Evolutionary conservation across 139 green algal species (phyloP).

Genomic region (Haematococcus lacustris): DNA sequence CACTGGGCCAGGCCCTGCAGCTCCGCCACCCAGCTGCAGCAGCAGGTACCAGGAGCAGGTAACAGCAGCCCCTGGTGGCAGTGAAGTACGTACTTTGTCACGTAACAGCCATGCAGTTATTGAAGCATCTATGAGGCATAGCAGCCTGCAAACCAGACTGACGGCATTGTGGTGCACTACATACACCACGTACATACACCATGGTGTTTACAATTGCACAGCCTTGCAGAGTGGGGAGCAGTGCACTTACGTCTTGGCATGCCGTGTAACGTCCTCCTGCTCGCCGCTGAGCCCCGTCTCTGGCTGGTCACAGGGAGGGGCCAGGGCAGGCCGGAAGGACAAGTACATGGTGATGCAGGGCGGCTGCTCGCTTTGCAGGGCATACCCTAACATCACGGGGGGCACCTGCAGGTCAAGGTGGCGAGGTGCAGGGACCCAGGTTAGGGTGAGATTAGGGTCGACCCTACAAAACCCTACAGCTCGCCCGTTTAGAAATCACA

Average conservation of each 20-base stretch:
- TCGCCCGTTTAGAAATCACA: no score
- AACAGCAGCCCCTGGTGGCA: background rate
- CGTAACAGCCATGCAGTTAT: no score
- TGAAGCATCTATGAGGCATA: no score
- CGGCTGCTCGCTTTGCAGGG: constrained; percentile 26
- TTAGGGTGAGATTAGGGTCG: background rate
- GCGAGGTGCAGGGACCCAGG: background rate
- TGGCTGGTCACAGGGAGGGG: constrained; percentile 15
- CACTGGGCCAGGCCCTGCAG: constrained; percentile 25
- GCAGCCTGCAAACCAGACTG: no score
- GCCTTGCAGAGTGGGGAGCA: background rate
- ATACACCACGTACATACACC: no score
- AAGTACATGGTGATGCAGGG: constrained; percentile 31
- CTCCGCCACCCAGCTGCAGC: constrained; percentile 26
- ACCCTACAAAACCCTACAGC: no score
- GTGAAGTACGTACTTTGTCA: no score
- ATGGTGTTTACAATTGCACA: constrained; percentile 4
- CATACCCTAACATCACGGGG: constrained; percentile 43
- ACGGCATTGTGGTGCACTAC: no score
- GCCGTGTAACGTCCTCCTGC: constrained; percentile 38
- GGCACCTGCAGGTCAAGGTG: constrained; percentile 19
- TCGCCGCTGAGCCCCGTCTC: constrained; percentile 33
- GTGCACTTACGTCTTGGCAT: constrained; percentile 29
- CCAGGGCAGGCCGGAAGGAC: constrained; percentile 34
- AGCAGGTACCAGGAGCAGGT: background rate